Evolutionary conservation across 495 filamentous ascomycete genomes (phyloP).

Genomic region (Geopyxis carbonaria): DNA sequence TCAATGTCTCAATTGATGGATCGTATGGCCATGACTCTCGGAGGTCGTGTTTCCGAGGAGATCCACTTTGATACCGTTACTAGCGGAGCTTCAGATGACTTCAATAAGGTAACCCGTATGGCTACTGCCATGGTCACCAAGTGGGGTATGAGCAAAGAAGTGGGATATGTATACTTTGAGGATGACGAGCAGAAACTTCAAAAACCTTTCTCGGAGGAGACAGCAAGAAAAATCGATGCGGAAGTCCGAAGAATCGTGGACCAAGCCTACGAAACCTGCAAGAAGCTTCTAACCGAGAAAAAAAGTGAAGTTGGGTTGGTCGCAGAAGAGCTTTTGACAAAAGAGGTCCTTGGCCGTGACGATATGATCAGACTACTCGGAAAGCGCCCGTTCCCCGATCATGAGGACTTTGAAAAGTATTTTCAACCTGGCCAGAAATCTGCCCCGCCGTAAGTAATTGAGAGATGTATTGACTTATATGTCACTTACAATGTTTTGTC

Average conservation of each 20-base stretch:
- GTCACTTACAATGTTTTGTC: no score
- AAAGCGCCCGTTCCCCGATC: slow-evolving; percentile 32
- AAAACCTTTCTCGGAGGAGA: slow-evolving; percentile 92
- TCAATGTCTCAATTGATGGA: slow-evolving; percentile 93
- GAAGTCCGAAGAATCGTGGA: slow-evolving; percentile 83
- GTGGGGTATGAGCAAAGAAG: slow-evolving; percentile 90
- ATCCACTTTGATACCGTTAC: slow-evolving; percentile 93
- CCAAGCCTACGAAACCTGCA: slow-evolving; percentile 81
- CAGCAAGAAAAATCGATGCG: slow-evolving; percentile 71
- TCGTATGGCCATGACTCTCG: slow-evolving; percentile 98
- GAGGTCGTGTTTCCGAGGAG: slow-evolving; percentile 85
- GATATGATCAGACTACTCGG: slow-evolving; percentile 82
- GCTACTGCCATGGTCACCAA: slow-evolving; percentile 94
- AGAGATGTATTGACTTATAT: no score
- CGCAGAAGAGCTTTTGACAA: slow-evolving; percentile 78
- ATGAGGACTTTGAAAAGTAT: slow-evolving; percentile 82
- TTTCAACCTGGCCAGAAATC: slow-evolving; percentile 38
- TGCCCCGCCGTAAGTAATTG: slow-evolving; percentile 24
- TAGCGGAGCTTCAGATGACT: slow-evolving; percentile 84
- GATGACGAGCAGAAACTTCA: slow-evolving; percentile 59
- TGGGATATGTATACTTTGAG: slow-evolving; percentile 81
- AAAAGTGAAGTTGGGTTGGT: slow-evolving; percentile 76
- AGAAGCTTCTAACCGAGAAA: slow-evolving; percentile 61
- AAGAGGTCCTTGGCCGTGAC: slow-evolving; percentile 79
- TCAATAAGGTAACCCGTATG: slow-evolving; percentile 95